phyloP scores from a whole-genome alignment of 1,284 basidiomycete species.

The Pyrrhoderma noxium region DNA sequence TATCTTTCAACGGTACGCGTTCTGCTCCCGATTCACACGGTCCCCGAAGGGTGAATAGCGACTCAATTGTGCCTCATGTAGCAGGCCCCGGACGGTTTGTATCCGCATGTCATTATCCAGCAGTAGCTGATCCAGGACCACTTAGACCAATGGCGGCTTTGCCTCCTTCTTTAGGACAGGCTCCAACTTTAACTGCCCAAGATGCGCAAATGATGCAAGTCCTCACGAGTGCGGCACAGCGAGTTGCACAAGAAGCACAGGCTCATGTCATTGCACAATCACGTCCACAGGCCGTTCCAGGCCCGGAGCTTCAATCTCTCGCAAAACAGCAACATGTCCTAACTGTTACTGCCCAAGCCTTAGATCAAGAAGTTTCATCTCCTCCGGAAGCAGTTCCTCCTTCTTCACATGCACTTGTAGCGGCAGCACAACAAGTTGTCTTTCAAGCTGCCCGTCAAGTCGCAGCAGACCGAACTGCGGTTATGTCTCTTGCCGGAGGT shows the following conservation, averaged over 20 bases:
- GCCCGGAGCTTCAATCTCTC: constrained; percentile 52
- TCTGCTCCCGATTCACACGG: constrained; percentile 43
- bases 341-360: constrained; percentile 67
- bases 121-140: constrained; percentile 19
- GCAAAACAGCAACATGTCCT: constrained; percentile 75
- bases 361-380: constrained; percentile 57
- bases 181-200: constrained; percentile 30
- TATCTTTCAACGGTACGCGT: constrained; percentile 47
- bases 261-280: constrained; percentile 52
- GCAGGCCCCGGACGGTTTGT: constrained; percentile 30
- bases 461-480: constrained; percentile 45
- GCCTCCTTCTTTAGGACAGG: constrained; percentile 20
- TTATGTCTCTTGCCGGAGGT: constrained; percentile 29
- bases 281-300: constrained; percentile 34
- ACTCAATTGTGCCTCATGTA: constrained; percentile 40
- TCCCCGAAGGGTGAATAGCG: constrained; percentile 54
- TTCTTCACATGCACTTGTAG: constrained; percentile 44
- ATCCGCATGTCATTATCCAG: constrained; percentile 12
- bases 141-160: constrained; percentile 7
- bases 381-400: constrained; percentile 38
- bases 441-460: constrained; percentile 68
- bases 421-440: constrained; percentile 71
- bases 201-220: constrained; percentile 68
- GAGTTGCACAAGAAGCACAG: constrained; percentile 65
- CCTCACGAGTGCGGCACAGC: constrained; percentile 63